Evolutionary conservation across 1,284 basidiomycete species (phyloP).

Genomic region (Leccinum brunneo-olivaceum): DNA sequence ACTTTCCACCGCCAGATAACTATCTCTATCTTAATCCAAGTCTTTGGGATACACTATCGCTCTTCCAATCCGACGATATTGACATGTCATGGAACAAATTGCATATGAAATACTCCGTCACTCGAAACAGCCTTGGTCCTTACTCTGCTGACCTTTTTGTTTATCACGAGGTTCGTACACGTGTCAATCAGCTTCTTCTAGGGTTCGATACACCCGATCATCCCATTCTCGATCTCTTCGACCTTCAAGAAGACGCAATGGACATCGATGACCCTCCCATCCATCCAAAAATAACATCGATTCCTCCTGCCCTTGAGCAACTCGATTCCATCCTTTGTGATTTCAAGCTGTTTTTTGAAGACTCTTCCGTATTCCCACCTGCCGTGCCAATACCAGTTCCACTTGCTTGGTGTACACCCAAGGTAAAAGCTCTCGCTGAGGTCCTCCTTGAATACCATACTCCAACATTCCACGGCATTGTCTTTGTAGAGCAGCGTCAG

Average conservation of each 20-base stretch:
- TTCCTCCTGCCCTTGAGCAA: slow-evolving; percentile 37
- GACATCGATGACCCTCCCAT: slow-evolving; percentile 19
- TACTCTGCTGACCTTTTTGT: slow-evolving; percentile 58
- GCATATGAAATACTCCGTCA: slow-evolving; percentile 52
- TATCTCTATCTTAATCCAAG: slow-evolving; percentile 52
- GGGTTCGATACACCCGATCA: slow-evolving; percentile 22
- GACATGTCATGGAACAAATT: slow-evolving; percentile 51
- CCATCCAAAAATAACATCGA: slow-evolving; percentile 12
- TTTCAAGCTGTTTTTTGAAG: slow-evolving; percentile 47
- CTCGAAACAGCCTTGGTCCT: slow-evolving; percentile 45
- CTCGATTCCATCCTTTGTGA: slow-evolving; percentile 46
- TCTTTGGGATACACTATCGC: slow-evolving; percentile 48
- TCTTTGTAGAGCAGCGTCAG: slow-evolving; percentile 80
- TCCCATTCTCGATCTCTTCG: slow-evolving; percentile 11
- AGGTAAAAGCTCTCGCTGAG: slow-evolving; percentile 56
- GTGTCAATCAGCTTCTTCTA: slow-evolving; percentile 35
- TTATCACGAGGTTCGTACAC: slow-evolving; percentile 49
- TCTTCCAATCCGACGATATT: slow-evolving; percentile 38
- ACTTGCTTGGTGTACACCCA: slow-evolving; percentile 64
- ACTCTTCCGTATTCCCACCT: slow-evolving; percentile 17
- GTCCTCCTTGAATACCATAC: slow-evolving; percentile 51
- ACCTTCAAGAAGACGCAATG: slow-evolving; percentile 20
- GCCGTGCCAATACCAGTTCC: slow-evolving; percentile 38
- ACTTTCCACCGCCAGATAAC: slow-evolving; percentile 40
- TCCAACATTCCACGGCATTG: slow-evolving; percentile 65